These are phyloP conservation scores for Cytospora leucostoma DNA, from an alignment of 2,329 filamentous ascomycete genomes.

Conservation along the genomic window DNA sequence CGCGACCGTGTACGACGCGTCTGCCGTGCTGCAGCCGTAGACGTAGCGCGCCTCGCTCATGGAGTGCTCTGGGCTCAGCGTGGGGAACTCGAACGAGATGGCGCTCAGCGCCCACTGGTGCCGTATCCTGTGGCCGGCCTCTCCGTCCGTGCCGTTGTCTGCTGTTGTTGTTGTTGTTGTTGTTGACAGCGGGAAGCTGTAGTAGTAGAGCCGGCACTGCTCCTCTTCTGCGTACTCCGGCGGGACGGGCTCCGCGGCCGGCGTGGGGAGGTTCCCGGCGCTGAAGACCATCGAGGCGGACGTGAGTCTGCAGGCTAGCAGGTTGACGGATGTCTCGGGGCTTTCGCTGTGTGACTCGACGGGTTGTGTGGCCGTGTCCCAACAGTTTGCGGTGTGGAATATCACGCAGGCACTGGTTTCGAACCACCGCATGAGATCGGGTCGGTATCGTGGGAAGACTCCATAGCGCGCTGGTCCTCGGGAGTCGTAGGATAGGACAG, in stretches of 20 bases:
- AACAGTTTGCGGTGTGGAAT: constrained; percentile 72
- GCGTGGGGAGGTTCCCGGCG: constrained; percentile 62
- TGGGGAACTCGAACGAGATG: constrained; percentile 70
- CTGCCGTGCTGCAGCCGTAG: constrained; percentile 66
- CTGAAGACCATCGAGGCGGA: constrained; percentile 66
- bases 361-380: constrained; percentile 49
- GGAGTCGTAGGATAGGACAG: constrained; percentile 62
- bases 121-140: constrained; percentile 44
- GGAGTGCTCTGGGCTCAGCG: constrained; percentile 52
- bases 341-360: constrained; percentile 33
- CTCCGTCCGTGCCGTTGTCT: constrained; percentile 7
- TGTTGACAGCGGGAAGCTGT: constrained; percentile 54
- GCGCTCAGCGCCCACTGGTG: constrained; percentile 66
- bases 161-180: constrained; percentile 4
- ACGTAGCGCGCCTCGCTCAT: constrained; percentile 63
- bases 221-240: constrained; percentile 55
- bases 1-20: constrained; percentile 58
- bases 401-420: constrained; percentile 68
- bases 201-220: constrained; percentile 71
- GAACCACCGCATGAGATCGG: constrained; percentile 63
- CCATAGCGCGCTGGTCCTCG: constrained; percentile 62
- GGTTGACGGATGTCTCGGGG: constrained; percentile 52
- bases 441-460: constrained; percentile 64
- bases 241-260: constrained; percentile 42
- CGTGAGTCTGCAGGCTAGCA: constrained; percentile 67